These are phyloP conservation scores for Sporothrix pallida DNA, from an alignment of 2,329 filamentous ascomycete species.

Conservation along the genomic window DNA sequence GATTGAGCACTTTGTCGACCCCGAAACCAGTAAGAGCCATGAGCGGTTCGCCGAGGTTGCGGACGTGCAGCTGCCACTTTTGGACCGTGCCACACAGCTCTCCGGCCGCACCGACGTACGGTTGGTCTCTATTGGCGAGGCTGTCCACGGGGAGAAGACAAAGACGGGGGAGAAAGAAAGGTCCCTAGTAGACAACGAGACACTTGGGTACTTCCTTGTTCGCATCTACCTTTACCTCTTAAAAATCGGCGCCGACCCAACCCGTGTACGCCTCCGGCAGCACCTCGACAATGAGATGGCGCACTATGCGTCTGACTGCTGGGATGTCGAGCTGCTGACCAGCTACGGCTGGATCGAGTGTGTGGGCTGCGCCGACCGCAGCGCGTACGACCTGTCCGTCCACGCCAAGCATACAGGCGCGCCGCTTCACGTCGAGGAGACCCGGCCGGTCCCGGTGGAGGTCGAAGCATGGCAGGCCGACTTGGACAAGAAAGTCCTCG, in stretches of 20 bases:
- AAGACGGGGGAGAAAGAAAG: too few relatives aligned
- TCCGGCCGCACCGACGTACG: slow-evolving; percentile 64
- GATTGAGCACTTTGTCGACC: slow-evolving; percentile 98
- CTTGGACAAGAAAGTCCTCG: slow-evolving; percentile 88
- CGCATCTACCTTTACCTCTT: slow-evolving; percentile 89
- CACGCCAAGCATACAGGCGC: slow-evolving; percentile 92
- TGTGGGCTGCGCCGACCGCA: slow-evolving; percentile 87
- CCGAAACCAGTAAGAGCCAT: slow-evolving; percentile 93
- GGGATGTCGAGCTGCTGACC: slow-evolving; percentile 92
- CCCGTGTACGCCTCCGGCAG: slow-evolving; percentile 93
- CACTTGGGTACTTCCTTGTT: slow-evolving; percentile 94
- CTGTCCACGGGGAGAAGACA: slow-evolving; percentile 73
- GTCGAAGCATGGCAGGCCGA: too few relatives aligned
- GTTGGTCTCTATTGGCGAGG: slow-evolving; percentile 77
- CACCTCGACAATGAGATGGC: slow-evolving; percentile 83
- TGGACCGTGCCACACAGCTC: slow-evolving; percentile 85
- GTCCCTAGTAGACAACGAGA: slow-evolving; percentile 87
- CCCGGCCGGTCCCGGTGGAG: too few relatives aligned
- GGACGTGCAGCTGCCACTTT: slow-evolving; percentile 79
- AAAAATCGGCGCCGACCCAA: slow-evolving; percentile 84
- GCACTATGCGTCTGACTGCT: slow-evolving; percentile 96
- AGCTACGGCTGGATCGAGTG: slow-evolving; percentile 98
- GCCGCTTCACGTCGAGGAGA: slow-evolving; percentile 56
- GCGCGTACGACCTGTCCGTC: slow-evolving; percentile 90
- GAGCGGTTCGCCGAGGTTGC: slow-evolving; percentile 83